Evolutionary conservation across 441 rosid genomes (phyloP).

Genomic region (Populus tomentosa): DNA sequence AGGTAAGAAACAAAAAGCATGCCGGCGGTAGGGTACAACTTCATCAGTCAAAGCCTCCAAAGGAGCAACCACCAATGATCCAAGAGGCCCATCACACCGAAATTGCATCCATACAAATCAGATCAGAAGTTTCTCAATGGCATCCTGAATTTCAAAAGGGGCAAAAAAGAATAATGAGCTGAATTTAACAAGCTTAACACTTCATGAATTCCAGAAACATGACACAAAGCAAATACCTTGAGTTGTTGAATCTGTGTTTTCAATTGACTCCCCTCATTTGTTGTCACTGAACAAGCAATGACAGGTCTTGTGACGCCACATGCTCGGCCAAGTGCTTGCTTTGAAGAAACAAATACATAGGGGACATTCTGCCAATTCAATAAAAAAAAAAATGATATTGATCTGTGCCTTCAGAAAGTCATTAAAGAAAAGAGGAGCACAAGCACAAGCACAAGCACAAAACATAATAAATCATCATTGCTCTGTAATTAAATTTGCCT

Average conservation of each 20-base stretch:
- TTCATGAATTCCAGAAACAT: neutral
- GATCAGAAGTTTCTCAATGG: constrained; percentile 94
- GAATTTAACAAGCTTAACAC: neutral
- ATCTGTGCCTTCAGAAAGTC: neutral
- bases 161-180: neutral
- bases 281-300: constrained; percentile 77
- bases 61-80: constrained; percentile 30
- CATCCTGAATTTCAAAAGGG: constrained; percentile 52
- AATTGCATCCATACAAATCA: constrained; percentile 19
- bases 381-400: neutral
- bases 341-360: constrained; percentile 91
- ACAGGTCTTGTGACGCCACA: constrained; percentile 97
- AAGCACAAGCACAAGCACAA: neutral
- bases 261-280: constrained; percentile 83
- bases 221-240: constrained; percentile 39
- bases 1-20: neutral
- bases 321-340: constrained; percentile 91
- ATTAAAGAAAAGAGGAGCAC: neutral
- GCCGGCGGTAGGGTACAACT: constrained; percentile 22
- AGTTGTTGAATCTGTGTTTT: constrained; percentile 79
- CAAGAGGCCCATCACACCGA: constrained; percentile 94
- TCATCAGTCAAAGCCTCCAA: constrained; percentile 82
- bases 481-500: neutral
- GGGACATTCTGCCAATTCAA: constrained; percentile 72
- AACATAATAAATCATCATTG: neutral